A percentile compares a stretch with the other conserved stretches of the same genome.
Conservation (phyloP, 495 filamentous ascomycete species). For the Penicillium cinerascens region DNA sequence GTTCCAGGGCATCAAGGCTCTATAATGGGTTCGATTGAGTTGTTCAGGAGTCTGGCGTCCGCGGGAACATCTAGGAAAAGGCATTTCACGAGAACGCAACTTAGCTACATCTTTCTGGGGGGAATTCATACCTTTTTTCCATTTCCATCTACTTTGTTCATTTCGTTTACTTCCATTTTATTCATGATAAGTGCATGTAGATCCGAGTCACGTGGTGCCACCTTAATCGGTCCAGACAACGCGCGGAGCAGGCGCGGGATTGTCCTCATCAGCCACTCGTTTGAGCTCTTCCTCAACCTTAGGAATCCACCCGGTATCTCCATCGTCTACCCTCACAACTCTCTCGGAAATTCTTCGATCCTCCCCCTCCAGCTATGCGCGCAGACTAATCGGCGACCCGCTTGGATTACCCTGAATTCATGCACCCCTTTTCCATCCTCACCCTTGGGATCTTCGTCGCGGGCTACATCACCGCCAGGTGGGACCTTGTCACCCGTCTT, state of each 20-base stretch:
- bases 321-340: not conserved
- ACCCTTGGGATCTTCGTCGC: constrained; percentile 97
- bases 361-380: constrained; percentile 29
- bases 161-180: not conserved
- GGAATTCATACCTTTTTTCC: not conserved
- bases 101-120: not conserved
- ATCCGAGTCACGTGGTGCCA: constrained; percentile 22
- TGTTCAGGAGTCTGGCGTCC: constrained; percentile 16
- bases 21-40: constrained; percentile 43
- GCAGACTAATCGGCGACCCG: constrained; percentile 30
- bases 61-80: not conserved
- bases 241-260: constrained; percentile 9
- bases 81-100: not conserved
- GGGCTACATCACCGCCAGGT: constrained; percentile 97
- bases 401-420: constrained; percentile 54
- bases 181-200: not conserved
- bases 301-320: not conserved
- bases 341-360: not conserved
- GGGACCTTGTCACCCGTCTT: constrained; percentile 92
- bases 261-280: constrained; percentile 2
- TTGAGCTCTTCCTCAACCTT: not conserved
- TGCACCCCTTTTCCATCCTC: constrained; percentile 94
- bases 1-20: constrained; percentile 78
- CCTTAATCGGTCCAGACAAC: constrained; percentile 18
- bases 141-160: not conserved